phyloP scores from a whole-genome alignment of 495 filamentous ascomycete genomes.

The Physcia stellaris region DNA sequence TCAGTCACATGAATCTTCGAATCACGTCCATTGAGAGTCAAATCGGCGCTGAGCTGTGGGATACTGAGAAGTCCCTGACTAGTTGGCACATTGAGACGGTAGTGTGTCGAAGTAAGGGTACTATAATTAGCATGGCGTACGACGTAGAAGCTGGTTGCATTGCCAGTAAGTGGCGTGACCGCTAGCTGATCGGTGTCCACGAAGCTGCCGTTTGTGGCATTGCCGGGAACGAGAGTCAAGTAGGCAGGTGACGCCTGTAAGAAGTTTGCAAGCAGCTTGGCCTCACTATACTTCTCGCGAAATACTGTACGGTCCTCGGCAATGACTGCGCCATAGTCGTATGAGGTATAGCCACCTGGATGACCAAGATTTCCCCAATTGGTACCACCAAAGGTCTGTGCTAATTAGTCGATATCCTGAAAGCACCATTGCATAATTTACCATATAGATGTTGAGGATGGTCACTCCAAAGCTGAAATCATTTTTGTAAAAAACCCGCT shows the following conservation, averaged over 20 bases:
- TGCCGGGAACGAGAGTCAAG: slow-evolving; percentile 36
- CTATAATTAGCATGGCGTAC: slow-evolving; percentile 51
- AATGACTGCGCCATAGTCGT: slow-evolving; percentile 59
- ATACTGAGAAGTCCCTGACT: slow-evolving; percentile 45
- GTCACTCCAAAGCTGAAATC: slow-evolving; percentile 47
- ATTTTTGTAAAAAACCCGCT: slow-evolving; percentile 73
- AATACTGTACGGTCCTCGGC: slow-evolving; percentile 50
- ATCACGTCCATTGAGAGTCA: slow-evolving; percentile 59
- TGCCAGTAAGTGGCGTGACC: slow-evolving; percentile 45
- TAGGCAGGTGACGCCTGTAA: slow-evolving; percentile 54
- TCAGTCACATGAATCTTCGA: slow-evolving; percentile 65
- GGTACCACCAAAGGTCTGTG: slow-evolving; percentile 53
- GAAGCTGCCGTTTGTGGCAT: slow-evolving; percentile 33
- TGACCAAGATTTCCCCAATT: slow-evolving; percentile 65
- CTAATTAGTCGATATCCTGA: too few relatives aligned
- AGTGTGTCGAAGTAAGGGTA: slow-evolving; percentile 37
- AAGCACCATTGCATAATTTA: slow-evolving; percentile 13
- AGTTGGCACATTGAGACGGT: slow-evolving; percentile 48
- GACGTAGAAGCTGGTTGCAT: slow-evolving; percentile 46
- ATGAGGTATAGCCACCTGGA: slow-evolving; percentile 58
- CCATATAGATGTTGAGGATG: slow-evolving; percentile 60
- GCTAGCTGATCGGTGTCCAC: slow-evolving; percentile 36
- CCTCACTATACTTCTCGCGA: slow-evolving; percentile 66
- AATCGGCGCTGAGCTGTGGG: slow-evolving; percentile 45
- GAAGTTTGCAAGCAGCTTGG: slow-evolving; percentile 65